Base-by-base conservation (phyloP, 2,329 filamentous ascomycete genomes). In the Cercospora citrullina region DNA sequence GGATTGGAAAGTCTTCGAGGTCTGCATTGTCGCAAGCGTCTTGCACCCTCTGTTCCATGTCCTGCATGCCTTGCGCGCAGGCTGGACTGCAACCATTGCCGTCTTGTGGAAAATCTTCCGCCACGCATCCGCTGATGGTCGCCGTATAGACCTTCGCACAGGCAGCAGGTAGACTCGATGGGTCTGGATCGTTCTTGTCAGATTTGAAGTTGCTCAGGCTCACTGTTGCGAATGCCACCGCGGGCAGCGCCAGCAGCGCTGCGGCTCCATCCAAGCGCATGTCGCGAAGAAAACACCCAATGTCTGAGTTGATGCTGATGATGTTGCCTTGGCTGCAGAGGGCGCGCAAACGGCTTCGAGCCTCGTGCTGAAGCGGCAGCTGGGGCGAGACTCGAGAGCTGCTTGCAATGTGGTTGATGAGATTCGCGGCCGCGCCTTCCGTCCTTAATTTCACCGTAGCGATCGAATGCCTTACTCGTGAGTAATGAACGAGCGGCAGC, bases 121-220 rank as follows among this genome's bases (percentile, higher is more conserved):
- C 69, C 0, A 66, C 67, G 73, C 83, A 85, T 42, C 78, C 80
- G 8, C 75, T 61, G 65, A 85, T 83, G 8, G 73, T 63, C 14
- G 76, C 66, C 30, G 74, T 79, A 77, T 85, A 85, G 30, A 81
- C 76, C 7, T 70, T 69, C 51, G 79, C 64, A 71, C 83, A 84
- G 23, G 71, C 63, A 14, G 72, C 45, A 4, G 81, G 79, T 5
- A 84, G 79, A 66, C 79, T 76, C 6, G 78, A 73, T 70, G 81
- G 77, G 42, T 78, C 77, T 21, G 82, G 82, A 1, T 77, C 78
- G n/a, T 64, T 45, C 21, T 28, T 10, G 14, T 7, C 14, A 10
- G 45, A 55, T 36, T 64, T 42, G 73, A 84, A 84, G 73, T 82
- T 80, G 30, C 79, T 74, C 42, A 84, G 81, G 23, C 79, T 79